Conservation (phyloP, 208 protist species). For the Naegleria lovaniensis region DNA sequence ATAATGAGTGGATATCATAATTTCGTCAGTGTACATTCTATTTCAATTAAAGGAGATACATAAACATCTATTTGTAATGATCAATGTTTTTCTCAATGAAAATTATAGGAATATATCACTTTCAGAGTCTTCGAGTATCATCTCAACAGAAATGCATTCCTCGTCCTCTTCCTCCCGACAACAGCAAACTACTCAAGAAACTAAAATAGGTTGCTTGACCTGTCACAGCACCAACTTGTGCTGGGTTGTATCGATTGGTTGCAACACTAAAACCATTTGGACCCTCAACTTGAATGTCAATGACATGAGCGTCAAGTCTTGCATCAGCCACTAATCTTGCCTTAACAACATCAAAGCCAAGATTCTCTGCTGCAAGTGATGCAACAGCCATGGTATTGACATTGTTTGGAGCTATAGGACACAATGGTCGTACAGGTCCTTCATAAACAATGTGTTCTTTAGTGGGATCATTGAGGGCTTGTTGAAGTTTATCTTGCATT, state of each 20-base stretch:
- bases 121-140: not conserved
- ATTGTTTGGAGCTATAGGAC: constrained; percentile 47
- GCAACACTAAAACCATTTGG: constrained; percentile 34
- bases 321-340: constrained; percentile 38
- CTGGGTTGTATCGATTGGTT: constrained; percentile 39
- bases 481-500: constrained; percentile 22
- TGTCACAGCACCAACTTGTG: constrained; percentile 36
- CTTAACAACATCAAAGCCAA: constrained; percentile 38
- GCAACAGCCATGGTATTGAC: constrained; percentile 49
- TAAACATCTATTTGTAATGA: too few relatives aligned
- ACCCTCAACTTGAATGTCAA: constrained; percentile 38
- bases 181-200: constrained; percentile 29
- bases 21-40: constrained; percentile 11
- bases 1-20: constrained; percentile 11
- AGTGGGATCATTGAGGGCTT: not conserved
- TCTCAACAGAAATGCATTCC: constrained; percentile 19
- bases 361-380: constrained; percentile 30
- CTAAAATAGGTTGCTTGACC: constrained; percentile 40
- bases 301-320: constrained; percentile 37
- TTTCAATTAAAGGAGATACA: not conserved
- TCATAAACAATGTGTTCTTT: constrained; percentile 33
- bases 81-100: too few relatives aligned
- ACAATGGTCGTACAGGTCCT: constrained; percentile 38
- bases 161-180: not conserved
- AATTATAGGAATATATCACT: too few relatives aligned